Conservation (phyloP, 2,329 filamentous ascomycete genomes). For the Phaeosphaeriaceae sp. region DNA sequence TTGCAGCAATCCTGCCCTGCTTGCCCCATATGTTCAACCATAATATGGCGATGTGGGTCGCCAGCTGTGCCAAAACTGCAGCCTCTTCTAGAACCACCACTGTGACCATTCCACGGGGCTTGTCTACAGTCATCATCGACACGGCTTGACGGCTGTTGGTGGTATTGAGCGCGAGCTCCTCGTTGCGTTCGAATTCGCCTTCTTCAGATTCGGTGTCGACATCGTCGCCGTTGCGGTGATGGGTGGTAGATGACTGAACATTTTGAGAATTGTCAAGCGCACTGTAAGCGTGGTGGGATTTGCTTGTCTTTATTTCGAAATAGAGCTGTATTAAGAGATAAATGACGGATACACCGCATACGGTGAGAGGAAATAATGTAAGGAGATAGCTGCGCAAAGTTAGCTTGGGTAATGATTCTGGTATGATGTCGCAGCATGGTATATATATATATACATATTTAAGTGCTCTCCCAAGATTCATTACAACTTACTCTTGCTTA, state of each 20-base stretch:
- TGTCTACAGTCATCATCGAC: conserved; percentile 72
- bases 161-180: conserved; percentile 61
- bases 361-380: conserved; percentile 76
- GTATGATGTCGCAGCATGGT: too few species aligned
- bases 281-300: conserved; percentile 65
- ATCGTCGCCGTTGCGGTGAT: conserved; percentile 44
- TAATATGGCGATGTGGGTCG: conserved; percentile 70
- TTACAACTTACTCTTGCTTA: conserved; percentile 70
- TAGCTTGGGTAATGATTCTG: too few species aligned
- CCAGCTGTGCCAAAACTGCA: conserved; percentile 74
- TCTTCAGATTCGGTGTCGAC: conserved; percentile 59
- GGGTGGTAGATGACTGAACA: conserved; percentile 42
- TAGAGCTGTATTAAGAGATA: conserved; percentile 67
- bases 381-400: conserved; percentile 70
- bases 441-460: too few species aligned
- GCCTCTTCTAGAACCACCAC: conserved; percentile 77
- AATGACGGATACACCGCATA: conserved; percentile 73
- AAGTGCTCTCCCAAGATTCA: not conserved
- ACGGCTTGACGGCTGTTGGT: conserved; percentile 58
- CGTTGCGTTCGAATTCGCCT: conserved; percentile 66
- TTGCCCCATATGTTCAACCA: conserved; percentile 65
- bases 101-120: conserved; percentile 73
- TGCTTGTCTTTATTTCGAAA: conserved; percentile 60
- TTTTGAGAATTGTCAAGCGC: conserved; percentile 56
- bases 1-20: conserved; percentile 64